phyloP scores from a whole-genome alignment of 2,329 filamentous ascomycete genomes.

The Ramularia endophylla region DNA sequence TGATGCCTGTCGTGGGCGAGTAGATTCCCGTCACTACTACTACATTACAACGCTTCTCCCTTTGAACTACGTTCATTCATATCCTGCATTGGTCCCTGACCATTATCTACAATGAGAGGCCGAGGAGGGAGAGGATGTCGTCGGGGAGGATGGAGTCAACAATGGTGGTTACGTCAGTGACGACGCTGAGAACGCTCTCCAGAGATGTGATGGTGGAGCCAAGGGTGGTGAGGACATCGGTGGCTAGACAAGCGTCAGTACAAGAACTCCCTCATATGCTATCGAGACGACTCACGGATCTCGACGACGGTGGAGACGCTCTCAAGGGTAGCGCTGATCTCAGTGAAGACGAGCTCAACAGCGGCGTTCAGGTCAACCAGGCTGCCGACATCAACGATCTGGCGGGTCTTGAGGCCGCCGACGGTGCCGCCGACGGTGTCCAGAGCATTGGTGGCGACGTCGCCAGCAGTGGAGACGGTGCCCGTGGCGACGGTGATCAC shows the following conservation, averaged over 20 bases:
- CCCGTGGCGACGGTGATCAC: background rate
- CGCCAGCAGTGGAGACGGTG: background rate
- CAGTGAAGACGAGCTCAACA: slow-evolving; percentile 8
- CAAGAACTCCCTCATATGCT: too few species aligned
- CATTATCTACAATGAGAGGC: background rate
- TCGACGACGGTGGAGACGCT: slow-evolving; percentile 8
- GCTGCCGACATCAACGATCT: slow-evolving; percentile 5
- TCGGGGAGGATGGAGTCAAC: slow-evolving; percentile 5
- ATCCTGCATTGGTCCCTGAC: too few species aligned
- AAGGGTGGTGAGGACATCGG: too few species aligned
- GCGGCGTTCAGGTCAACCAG: background rate
- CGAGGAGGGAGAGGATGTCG: slow-evolving; percentile 10
- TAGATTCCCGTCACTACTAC: too few species aligned
- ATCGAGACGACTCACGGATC: slow-evolving; percentile 15
- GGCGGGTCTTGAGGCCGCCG: slow-evolving; percentile 4
- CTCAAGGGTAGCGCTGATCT: slow-evolving; percentile 11
- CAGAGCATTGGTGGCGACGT: background rate
- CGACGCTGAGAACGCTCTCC: background rate
- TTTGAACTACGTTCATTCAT: too few species aligned
- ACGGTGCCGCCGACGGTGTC: background rate
- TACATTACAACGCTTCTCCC: too few species aligned
- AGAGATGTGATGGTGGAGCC: background rate
- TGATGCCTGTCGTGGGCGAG: too few species aligned
- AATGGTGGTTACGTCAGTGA: slow-evolving; percentile 7
- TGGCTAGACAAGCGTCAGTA: too few species aligned